Conservation (phyloP, 257 asterid genomes). For the Leonotis leonurus region DNA sequence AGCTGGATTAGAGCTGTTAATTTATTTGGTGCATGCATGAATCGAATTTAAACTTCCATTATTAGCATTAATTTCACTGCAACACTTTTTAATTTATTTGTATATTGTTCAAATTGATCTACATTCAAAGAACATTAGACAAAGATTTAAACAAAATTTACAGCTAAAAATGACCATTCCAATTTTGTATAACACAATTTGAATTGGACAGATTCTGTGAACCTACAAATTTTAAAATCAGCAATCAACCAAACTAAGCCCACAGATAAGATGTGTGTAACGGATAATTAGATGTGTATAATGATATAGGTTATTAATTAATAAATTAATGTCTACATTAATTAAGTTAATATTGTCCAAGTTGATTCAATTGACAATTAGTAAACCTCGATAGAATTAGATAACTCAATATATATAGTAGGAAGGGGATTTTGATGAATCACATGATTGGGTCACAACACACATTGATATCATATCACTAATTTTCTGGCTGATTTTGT, state of each 20-base stretch:
- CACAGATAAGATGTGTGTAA: background rate
- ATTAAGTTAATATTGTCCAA: no score
- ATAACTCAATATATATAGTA: no score
- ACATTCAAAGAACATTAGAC: background rate
- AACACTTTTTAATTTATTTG: no score
- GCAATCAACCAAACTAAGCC: background rate
- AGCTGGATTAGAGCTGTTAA: slow-evolving; percentile 6
- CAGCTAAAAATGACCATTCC: no score
- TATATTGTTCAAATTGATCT: background rate
- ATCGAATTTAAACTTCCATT: background rate
- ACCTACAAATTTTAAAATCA: background rate
- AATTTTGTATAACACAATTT: background rate
- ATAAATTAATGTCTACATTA: no score
- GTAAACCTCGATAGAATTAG: no score
- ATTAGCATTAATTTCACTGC: slow-evolving; percentile 1
- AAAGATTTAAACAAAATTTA: background rate
- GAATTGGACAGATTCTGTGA: background rate
- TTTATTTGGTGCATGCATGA: slow-evolving; percentile 10
- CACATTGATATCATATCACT: background rate
- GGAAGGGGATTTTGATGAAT: background rate
- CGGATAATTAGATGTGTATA: no score
- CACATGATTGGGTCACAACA: background rate
- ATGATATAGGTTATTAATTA: no score
- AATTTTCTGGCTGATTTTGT: background rate
- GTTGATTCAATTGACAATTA: no score